A percentile compares a stretch with the other conserved stretches of the same genome.
Conservation (phyloP, 371 early-diverging fungal species). For the Capillidium rhysosporum region DNA sequence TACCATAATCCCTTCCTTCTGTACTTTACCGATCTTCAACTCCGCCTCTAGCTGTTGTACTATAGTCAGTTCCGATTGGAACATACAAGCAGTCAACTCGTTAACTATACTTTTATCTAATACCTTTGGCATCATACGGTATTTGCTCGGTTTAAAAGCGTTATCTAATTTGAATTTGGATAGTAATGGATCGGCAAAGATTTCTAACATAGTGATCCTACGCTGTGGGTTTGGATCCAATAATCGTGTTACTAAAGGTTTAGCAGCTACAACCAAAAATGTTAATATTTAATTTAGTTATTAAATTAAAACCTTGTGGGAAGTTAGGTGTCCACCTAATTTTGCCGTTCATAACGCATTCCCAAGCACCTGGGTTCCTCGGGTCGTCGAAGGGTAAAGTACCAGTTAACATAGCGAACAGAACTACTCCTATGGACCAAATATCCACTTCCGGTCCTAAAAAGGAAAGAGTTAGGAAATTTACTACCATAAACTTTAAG, state of each 20-base stretch:
- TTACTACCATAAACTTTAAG: background rate
- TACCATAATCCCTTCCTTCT: background rate
- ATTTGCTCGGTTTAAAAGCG: background rate
- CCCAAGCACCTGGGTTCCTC: conserved; percentile 7
- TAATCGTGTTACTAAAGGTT: background rate
- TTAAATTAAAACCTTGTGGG: background rate
- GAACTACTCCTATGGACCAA: conserved; percentile 9
- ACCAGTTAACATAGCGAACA: conserved; percentile 9
- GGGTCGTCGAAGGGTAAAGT: conserved; percentile 9
- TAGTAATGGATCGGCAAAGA: background rate
- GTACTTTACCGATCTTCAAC: conserved; percentile 1
- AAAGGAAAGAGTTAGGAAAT: background rate
- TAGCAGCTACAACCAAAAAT: background rate
- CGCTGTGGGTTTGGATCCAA: conserved; percentile 6
- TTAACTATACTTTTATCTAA: background rate
- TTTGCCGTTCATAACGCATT: conserved; percentile 6
- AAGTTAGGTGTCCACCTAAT: background rate
- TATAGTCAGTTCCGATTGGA: conserved; percentile 2
- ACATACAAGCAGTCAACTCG: conserved; percentile 6
- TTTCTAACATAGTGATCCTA: conserved; percentile 1
- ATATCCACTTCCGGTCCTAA: conserved; percentile 9
- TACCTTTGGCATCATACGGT: background rate
- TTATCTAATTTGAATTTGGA: background rate
- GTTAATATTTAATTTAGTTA: background rate
- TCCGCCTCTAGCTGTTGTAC: conserved; percentile 3